phyloP scores from a whole-genome alignment of 2,329 filamentous ascomycete species.

The Balansia obtecta region DNA sequence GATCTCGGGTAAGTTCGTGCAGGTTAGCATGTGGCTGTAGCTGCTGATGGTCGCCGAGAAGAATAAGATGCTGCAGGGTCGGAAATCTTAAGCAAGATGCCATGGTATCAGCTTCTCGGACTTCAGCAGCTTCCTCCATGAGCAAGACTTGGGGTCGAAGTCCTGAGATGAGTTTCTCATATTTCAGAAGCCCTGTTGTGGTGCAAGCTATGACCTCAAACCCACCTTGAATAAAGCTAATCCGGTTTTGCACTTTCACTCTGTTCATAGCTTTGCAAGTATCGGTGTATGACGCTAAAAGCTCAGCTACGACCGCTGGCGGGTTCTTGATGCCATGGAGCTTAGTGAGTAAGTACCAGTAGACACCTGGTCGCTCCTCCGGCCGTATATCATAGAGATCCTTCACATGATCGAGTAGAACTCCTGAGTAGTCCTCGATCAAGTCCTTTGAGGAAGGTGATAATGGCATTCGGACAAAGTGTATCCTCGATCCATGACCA shows the following conservation, averaged over 20 bases:
- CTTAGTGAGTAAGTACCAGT: not conserved
- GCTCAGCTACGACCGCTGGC: constrained; percentile 11
- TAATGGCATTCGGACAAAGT: not conserved
- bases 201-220: constrained; percentile 52
- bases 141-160: constrained; percentile 56
- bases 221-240: constrained; percentile 23
- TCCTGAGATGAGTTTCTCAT: constrained; percentile 55
- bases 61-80: constrained; percentile 39
- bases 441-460: not conserved
- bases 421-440: not conserved
- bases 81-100: constrained; percentile 33
- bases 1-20: constrained; percentile 41
- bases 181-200: constrained; percentile 72
- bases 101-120: constrained; percentile 48
- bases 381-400: constrained; percentile 4
- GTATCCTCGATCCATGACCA: constrained; percentile 22
- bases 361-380: constrained; percentile 1
- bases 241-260: constrained; percentile 46
- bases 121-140: constrained; percentile 73
- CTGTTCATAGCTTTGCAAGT: constrained; percentile 40
- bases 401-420: not conserved
- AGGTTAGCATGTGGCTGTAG: constrained; percentile 58
- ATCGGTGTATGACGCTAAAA: constrained; percentile 36
- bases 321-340: not conserved
- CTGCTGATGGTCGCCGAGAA: constrained; percentile 72